Evolutionary conservation across 257 asterid genomes (phyloP).

Genomic region (Nicotiana paniculata): DNA sequence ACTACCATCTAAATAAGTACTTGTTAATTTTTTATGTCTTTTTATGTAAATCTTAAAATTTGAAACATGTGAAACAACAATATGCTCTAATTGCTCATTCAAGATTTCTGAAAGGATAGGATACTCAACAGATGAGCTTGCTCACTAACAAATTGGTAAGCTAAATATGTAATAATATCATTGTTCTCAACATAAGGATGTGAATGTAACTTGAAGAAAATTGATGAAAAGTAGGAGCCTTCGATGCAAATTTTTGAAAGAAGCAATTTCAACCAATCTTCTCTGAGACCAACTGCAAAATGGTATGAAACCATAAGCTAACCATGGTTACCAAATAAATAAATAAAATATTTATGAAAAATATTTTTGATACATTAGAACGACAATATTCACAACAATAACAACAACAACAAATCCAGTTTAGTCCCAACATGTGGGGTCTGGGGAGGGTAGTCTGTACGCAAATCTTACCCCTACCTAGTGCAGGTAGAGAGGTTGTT

Average conservation of each 20-base stretch:
- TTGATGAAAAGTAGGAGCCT: slow-evolving; percentile 25
- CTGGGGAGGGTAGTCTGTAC: no score
- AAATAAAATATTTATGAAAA: not conserved
- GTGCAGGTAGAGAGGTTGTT: no score
- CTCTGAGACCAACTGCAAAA: slow-evolving; percentile 59
- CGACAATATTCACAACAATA: not conserved
- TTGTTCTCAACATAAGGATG: slow-evolving; percentile 10
- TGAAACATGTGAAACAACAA: slow-evolving; percentile 27
- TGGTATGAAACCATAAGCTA: not conserved
- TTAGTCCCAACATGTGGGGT: no score
- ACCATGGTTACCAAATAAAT: not conserved
- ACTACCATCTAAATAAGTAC: no score
- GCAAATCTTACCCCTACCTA: no score
- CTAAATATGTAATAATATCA: slow-evolving; percentile 9
- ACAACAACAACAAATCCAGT: no score
- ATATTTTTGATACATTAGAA: not conserved
- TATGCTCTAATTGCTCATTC: slow-evolving; percentile 39
- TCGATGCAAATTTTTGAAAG: slow-evolving; percentile 56
- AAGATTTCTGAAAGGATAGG: slow-evolving; percentile 38
- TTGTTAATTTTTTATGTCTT: no score
- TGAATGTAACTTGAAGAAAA: slow-evolving; percentile 42
- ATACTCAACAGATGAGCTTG: slow-evolving; percentile 50
- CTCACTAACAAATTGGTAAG: slow-evolving; percentile 30
- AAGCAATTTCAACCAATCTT: slow-evolving; percentile 60
- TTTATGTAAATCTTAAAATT: not conserved